Evolutionary conservation across 768 basidiomycete species (phyloP), one percentile per base, ranked within the genome.

Genomic region (Phanerochaete carnosa): DNA sequence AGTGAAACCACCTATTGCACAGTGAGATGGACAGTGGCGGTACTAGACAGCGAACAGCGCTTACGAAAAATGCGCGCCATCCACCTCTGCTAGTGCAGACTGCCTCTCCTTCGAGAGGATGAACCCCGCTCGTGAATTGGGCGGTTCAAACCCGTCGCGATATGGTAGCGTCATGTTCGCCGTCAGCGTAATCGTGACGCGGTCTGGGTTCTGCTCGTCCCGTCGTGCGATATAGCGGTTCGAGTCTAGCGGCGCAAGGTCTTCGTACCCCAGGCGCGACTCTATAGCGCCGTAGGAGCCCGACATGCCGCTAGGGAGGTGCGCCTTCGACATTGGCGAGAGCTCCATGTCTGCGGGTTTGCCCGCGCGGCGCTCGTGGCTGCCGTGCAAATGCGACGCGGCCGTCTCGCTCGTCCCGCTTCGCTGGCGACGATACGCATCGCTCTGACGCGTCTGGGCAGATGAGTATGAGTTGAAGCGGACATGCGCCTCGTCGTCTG

Each of bases 61-160:
- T 57, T 71, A 91, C 89, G 87, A 87, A 75, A 95, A 95, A 46
- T 79, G 77, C 45, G 94, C 94, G 62, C 90, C 87, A 74, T 96
- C 94, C 62, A 96, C 83, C 72, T 95, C 92, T 13, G 87, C 82
- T 45, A 97, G 81, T 32, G 95, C 6, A 22, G 54, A 37, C 23
- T 13, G 23, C 94, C 35, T 85, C 86, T 19, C 90, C 11, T 8
- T 28, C 54, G 54, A 55, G 2, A 37, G 25, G 37, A 43, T 39
- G 54, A 25, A 15, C 22, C 35, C 19, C 16, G 33, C 22, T 3
- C 54, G 54, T 23, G 32, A 9, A 23, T 28, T 25, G 11, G 5
- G 22, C 11, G 47, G 22, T 6, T 5, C 47, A 25, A 25, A 5
- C 47, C 26, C 7, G 47, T 49, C 47, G 25, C 8, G 47, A 25